Conservation (phyloP, 2,329 filamentous ascomycete genomes). For the Blastomyces emzantsi region DNA sequence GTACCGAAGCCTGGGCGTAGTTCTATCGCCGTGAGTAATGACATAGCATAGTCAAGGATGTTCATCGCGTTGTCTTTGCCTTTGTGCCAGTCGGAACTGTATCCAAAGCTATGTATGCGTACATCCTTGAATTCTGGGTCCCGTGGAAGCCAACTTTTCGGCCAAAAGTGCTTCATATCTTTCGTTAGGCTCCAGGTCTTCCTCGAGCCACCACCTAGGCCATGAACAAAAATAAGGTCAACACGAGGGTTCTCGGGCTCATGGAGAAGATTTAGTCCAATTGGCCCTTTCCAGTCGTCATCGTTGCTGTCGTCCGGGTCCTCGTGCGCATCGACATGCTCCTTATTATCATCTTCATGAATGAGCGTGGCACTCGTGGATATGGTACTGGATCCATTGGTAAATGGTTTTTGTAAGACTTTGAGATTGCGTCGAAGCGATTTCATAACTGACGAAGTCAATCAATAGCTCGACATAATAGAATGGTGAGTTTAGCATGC, state of each 20-base stretch:
- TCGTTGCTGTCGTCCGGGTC: not conserved
- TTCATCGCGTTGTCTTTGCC: constrained; percentile 7
- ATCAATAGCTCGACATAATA: not conserved
- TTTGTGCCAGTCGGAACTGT: constrained; percentile 25
- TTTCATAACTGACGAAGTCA: not conserved
- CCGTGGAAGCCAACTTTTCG: constrained; percentile 27
- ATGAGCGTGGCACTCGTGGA: not conserved
- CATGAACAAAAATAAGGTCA: constrained; percentile 36
- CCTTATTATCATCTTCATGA: not conserved
- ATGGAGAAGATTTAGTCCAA: constrained; percentile 17
- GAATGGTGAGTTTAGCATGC: not conserved
- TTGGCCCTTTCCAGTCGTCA: constrained; percentile 11
- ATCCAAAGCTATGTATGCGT: constrained; percentile 32
- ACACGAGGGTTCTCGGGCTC: constrained; percentile 13
- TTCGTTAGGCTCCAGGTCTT: constrained; percentile 30
- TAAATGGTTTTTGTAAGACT: not conserved
- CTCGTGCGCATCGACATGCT: not conserved
- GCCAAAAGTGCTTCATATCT: constrained; percentile 30
- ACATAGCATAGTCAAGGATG: constrained; percentile 1
- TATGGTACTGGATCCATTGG: not conserved
- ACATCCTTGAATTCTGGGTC: constrained; percentile 27
- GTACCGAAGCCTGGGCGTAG: not conserved
- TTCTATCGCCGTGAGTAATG: not conserved
- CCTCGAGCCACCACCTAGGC: constrained; percentile 31
- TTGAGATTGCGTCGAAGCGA: not conserved